Percentiles rank a stretch among this genome's conserved stretches.
phyloP scores from a whole-genome alignment of 116 monocot species.

The Phalaenopsis hybrid region DNA sequence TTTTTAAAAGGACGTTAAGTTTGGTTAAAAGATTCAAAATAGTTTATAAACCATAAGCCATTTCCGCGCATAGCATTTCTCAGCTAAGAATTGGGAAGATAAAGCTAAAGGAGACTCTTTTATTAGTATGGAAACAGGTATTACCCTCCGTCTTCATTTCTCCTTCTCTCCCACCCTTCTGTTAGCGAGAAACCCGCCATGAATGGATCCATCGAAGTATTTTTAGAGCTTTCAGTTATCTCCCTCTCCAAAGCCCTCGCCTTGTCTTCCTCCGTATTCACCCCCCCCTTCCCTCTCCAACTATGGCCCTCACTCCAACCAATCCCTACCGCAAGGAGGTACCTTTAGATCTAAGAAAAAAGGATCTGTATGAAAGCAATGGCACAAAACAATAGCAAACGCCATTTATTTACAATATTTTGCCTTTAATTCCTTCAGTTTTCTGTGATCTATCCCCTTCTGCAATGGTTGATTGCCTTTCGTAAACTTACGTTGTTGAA shows the following conservation, averaged over 20 bases:
- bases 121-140: background rate
- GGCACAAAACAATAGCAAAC: background rate
- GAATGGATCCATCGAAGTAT: background rate
- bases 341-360: background rate
- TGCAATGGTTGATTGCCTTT: background rate
- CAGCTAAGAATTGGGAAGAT: background rate
- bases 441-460: background rate
- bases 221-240: background rate
- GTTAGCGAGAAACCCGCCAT: background rate
- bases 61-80: background rate
- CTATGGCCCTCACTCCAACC: conserved; percentile 5
- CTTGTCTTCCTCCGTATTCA: background rate
- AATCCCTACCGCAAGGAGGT: conserved; percentile 5
- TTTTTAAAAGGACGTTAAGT: no score
- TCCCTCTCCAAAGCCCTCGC: background rate
- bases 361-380: background rate
- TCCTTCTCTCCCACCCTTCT: background rate
- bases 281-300: background rate
- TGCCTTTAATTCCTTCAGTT: background rate
- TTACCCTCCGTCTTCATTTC: background rate
- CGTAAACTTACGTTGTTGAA: background rate
- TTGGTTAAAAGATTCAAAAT: no score
- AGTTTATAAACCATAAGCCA: no score
- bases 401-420: background rate
- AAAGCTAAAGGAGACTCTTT: background rate